Evolutionary conservation across 768 basidiomycete genomes (phyloP).

Genomic region (Russula griseocarnosa): DNA sequence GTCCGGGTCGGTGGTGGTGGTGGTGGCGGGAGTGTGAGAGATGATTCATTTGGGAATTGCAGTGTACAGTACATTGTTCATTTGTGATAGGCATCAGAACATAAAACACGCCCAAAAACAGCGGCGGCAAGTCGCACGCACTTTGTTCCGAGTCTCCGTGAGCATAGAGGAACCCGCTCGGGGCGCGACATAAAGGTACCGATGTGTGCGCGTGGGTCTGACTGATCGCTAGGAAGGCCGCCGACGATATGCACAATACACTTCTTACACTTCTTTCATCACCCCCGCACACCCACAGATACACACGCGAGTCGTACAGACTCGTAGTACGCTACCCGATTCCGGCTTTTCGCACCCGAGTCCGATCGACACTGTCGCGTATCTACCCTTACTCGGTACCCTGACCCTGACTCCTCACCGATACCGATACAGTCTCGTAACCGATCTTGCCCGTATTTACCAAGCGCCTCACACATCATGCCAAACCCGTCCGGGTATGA

Average conservation of each 20-base stretch:
- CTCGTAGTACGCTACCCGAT: neutral
- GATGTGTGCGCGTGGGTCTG: neutral
- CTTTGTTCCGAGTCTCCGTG: conserved; percentile 22
- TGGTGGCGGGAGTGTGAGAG: neutral
- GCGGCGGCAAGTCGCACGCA: conserved; percentile 1
- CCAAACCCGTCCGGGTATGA: neutral
- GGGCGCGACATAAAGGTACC: conserved; percentile 6
- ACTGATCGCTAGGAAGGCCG: conserved; percentile 8
- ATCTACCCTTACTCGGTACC: neutral
- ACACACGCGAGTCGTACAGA: conserved; percentile 19
- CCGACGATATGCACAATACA: neutral
- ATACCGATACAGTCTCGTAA: neutral
- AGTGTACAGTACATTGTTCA: neutral
- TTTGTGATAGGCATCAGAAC: too few relatives aligned
- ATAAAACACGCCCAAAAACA: neutral
- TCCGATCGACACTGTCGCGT: neutral
- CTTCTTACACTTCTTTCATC: neutral
- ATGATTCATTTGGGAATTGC: conserved; percentile 4
- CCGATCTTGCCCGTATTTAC: too few relatives aligned
- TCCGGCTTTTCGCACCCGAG: neutral
- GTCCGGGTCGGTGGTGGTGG: neutral
- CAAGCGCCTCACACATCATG: neutral
- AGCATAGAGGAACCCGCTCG: neutral
- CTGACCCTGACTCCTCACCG: neutral
- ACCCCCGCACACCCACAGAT: neutral